Evolutionary conservation across 495 filamentous ascomycete species (phyloP).

Genomic region (Extremus antarcticus): DNA sequence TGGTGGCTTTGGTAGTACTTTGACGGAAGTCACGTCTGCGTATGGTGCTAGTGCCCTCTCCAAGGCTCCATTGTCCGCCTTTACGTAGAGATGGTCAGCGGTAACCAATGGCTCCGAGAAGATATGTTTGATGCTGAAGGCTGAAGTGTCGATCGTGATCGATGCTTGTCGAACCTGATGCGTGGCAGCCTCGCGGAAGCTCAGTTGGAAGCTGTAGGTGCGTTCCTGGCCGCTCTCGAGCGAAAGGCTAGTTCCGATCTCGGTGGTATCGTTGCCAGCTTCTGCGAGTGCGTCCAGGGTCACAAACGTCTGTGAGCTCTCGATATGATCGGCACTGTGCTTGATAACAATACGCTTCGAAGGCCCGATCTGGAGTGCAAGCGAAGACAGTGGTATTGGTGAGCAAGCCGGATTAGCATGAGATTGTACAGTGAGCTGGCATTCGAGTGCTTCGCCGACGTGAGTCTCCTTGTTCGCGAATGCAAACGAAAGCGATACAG

Average conservation of each 20-base stretch:
- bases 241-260: conserved; percentile 53
- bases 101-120: conserved; percentile 6
- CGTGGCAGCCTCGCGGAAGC: conserved; percentile 71
- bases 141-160: not conserved
- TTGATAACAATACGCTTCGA: conserved; percentile 20
- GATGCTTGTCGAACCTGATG: conserved; percentile 29
- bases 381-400: conserved; percentile 51
- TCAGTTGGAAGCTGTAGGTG: conserved; percentile 58
- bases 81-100: conserved; percentile 17
- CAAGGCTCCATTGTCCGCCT: not conserved
- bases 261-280: conserved; percentile 22
- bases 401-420: conserved; percentile 49
- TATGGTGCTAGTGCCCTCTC: conserved; percentile 37
- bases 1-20: conserved; percentile 77
- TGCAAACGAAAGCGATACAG: conserved; percentile 57
- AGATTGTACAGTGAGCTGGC: conserved; percentile 66
- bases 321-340: conserved; percentile 3
- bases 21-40: conserved; percentile 41
- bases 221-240: conserved; percentile 57
- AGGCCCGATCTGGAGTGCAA: conserved; percentile 35
- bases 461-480: conserved; percentile 68
- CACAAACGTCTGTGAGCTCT: not conserved
- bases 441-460: conserved; percentile 63
- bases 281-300: not conserved
- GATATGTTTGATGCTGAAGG: conserved; percentile 8